Conservation (phyloP, 2,329 filamentous ascomycete species). For the Fusarium scirpi region DNA sequence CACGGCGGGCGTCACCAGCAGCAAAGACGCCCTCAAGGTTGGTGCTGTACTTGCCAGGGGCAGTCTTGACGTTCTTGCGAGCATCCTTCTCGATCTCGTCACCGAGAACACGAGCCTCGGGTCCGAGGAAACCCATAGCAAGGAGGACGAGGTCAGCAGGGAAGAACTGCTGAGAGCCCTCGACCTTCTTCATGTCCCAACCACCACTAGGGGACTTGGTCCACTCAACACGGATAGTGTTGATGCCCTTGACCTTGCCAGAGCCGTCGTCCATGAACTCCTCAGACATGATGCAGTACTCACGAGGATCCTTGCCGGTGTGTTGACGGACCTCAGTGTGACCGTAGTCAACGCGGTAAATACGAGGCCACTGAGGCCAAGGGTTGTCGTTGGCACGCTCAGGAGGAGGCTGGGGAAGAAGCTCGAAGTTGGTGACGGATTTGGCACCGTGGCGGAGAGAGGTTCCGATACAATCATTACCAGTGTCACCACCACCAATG, state of each 20-base stretch:
- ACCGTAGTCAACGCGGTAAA: slow-evolving; percentile 98
- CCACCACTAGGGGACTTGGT: slow-evolving; percentile 88
- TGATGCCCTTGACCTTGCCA: slow-evolving; percentile 94
- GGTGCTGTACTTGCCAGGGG: slow-evolving; percentile 87
- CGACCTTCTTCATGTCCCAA: slow-evolving; percentile 99
- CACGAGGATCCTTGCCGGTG: slow-evolving; percentile 94
- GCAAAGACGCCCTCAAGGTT: slow-evolving; percentile 91
- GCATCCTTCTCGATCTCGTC: slow-evolving; percentile 91
- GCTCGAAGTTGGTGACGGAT: slow-evolving; percentile 95
- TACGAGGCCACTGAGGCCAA: slow-evolving; percentile 98
- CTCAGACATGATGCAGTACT: slow-evolving; percentile 98
- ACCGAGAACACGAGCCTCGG: slow-evolving; percentile 87
- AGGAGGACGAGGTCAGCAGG: slow-evolving; percentile 92
- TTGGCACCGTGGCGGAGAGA: slow-evolving; percentile 96
- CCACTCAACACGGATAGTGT: slow-evolving; percentile 95
- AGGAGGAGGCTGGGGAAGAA: slow-evolving; percentile 90
- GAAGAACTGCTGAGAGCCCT: slow-evolving; percentile 95
- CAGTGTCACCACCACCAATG: slow-evolving; percentile 97
- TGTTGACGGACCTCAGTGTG: slow-evolving; percentile 96
- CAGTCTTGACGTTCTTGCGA: slow-evolving; percentile 96
- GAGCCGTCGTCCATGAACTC: slow-evolving; percentile 91
- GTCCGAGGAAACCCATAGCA: slow-evolving; percentile 97
- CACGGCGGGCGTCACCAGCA: slow-evolving; percentile 93
- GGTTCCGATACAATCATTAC: slow-evolving; percentile 97
- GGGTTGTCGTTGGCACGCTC: slow-evolving; percentile 95